Evolutionary conservation across 495 filamentous ascomycete genomes (phyloP).

Genomic region (Penicillium maclennaniae): DNA sequence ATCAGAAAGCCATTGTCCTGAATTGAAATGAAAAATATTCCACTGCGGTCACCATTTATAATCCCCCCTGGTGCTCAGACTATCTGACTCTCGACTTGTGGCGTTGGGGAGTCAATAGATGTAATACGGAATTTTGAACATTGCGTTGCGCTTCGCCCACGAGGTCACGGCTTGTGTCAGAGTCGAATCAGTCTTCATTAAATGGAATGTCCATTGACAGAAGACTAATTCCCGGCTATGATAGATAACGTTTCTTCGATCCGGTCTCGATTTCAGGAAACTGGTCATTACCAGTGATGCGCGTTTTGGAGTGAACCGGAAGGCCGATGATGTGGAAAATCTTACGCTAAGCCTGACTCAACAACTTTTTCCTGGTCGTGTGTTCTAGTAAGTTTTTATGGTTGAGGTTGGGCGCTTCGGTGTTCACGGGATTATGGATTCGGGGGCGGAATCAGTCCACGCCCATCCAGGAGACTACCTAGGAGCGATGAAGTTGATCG

Average conservation of each 20-base stretch:
- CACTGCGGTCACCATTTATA: too few species aligned
- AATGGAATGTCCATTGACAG: not conserved
- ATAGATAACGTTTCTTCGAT: too few species aligned
- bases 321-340: slow-evolving; percentile 55
- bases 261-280: not conserved
- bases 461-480: too few species aligned
- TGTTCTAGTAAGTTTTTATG: too few species aligned
- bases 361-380: too few species aligned
- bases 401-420: slow-evolving; percentile 13
- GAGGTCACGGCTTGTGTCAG: slow-evolving; percentile 1
- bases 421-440: slow-evolving; percentile 15
- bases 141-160: slow-evolving; percentile 15
- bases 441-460: not conserved
- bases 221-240: too few species aligned
- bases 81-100: not conserved
- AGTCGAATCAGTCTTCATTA: not conserved
- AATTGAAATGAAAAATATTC: too few species aligned
- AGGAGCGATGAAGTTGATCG: too few species aligned
- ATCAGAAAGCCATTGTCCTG: too few species aligned
- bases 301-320: slow-evolving; percentile 65
- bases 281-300: slow-evolving; percentile 27
- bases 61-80: not conserved
- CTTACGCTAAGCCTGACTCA: too few species aligned
- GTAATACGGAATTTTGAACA: slow-evolving; percentile 20
- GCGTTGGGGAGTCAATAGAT: not conserved